Evolutionary conservation across 2,329 filamentous ascomycete species (phyloP), one percentile per base, ranked within the genome.

Genomic region (Penicillium hordei): DNA sequence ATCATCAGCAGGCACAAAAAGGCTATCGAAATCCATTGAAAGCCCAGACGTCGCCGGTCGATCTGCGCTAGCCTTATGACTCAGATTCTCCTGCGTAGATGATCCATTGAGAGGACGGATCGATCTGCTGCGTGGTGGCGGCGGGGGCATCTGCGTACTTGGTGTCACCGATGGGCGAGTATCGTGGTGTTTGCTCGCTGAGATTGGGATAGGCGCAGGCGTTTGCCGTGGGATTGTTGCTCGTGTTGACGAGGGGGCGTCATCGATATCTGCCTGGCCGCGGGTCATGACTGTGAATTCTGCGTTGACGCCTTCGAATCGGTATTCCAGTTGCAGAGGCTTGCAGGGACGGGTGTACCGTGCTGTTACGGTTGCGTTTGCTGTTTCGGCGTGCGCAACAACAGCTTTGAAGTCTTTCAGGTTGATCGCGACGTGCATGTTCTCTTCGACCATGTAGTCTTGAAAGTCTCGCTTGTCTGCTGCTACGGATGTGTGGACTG

Each of bases 361-460:
- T 34, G 84, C 84, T 38, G 79, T 82, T 13, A 88, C 75, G 7
- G 75, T 76, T 2, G 79, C 78, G 64, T 81, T 81, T 33, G 85
- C 74, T 1, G 83, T 83, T 60, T 86, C 84, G 7, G 86, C 85
- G 68, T 88, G 85, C 1, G 80, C 75, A 25, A 88, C 83, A 27
- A 86, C 83, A 8, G 86, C 82, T 66, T 84, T 85, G 76, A 88
- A 88, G 68, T 88, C 86, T 68, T 86, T 88, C 55, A 87, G 80
- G 65, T 80, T 86, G 61, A 87, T 86, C 49, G 84, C 80, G 61
- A 87, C 81, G 64, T 88, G 86, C 55, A 87, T 73, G 39, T 81
- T 79, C 52, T 85, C 80, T 65, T 86, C 81, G 39, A 85, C 83
- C 23, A 77, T 73, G 64, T 86, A 87, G 48, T 83, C 76, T 50